Evolutionary conservation across 2,329 filamentous ascomycete genomes (phyloP).

Genomic region (Claviceps spartinae): DNA sequence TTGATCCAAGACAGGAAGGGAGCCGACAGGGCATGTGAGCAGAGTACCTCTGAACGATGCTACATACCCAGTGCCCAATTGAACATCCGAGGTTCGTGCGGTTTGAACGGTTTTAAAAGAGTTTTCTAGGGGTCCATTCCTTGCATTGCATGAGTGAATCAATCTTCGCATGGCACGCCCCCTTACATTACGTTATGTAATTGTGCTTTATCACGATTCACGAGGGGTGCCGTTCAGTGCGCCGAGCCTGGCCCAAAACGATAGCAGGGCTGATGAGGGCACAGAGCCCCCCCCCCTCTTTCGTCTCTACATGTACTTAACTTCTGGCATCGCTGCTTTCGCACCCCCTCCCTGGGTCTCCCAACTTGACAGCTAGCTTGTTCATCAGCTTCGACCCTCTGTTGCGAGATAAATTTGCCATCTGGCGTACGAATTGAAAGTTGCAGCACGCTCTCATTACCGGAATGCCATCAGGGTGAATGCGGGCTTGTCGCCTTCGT

Average conservation of each 20-base stretch:
- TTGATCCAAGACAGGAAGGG: not conserved
- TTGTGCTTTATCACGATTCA: slow-evolving; percentile 1
- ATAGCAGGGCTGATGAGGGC: not conserved
- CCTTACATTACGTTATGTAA: not conserved
- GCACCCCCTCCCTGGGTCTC: not conserved
- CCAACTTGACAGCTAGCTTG: not conserved
- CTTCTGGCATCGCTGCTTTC: not conserved
- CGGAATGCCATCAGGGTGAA: slow-evolving; percentile 17
- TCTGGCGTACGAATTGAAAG: not conserved
- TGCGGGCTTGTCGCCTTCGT: slow-evolving; percentile 11
- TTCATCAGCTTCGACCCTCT: not conserved
- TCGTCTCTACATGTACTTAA: not conserved
- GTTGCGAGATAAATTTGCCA: not conserved
- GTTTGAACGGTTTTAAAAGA: no score
- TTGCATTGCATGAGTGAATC: no score
- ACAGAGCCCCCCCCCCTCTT: not conserved
- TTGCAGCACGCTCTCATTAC: not conserved
- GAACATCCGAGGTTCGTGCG: no score
- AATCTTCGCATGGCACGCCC: not conserved
- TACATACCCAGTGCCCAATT: no score
- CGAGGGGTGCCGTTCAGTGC: slow-evolving; percentile 3
- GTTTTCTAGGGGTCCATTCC: no score
- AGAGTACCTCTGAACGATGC: not conserved
- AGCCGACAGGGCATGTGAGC: not conserved
- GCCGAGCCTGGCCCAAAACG: slow-evolving; percentile 1